These are phyloP conservation scores for Phialemoniopsis sp. DNA, from an alignment of 2,329 filamentous ascomycete genomes.

Conservation along the genomic window DNA sequence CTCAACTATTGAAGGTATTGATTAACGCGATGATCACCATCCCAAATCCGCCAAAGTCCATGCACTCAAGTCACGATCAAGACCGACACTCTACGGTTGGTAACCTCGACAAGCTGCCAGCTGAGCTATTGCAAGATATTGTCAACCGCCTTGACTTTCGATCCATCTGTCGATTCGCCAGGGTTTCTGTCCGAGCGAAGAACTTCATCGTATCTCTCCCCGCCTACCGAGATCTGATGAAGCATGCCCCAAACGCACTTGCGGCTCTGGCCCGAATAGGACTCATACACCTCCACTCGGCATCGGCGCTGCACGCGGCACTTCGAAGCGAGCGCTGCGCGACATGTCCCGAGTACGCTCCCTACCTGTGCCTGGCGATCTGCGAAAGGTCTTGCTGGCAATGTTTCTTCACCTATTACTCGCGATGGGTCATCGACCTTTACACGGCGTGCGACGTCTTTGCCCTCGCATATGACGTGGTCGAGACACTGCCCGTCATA, in stretches of 20 bases:
- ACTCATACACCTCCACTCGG: constrained; percentile 15
- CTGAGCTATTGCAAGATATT: background rate
- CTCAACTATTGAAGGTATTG: no score
- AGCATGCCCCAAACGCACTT: background rate
- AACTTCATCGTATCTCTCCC: background rate
- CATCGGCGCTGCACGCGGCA: constrained; percentile 11
- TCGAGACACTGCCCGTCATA: no score
- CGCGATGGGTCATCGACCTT: no score
- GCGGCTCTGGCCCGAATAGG: background rate
- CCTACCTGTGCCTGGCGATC: constrained; percentile 23
- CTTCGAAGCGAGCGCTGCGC: constrained; percentile 18
- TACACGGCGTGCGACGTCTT: no score
- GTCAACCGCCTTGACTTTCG: constrained; percentile 1
- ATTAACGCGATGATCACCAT: background rate
- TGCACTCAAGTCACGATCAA: background rate
- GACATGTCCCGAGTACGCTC: constrained; percentile 20
- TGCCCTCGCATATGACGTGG: no score
- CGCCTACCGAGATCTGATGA: background rate
- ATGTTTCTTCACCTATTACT: no score
- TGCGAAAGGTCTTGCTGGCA: constrained; percentile 23
- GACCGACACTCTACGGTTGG: background rate
- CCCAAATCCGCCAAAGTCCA: background rate
- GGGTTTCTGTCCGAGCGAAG: background rate
- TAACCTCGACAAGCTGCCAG: background rate
- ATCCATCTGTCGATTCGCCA: background rate